Evolutionary conservation across 1,284 basidiomycete species (phyloP).

Genomic region (Fomitopsis schrenkii): DNA sequence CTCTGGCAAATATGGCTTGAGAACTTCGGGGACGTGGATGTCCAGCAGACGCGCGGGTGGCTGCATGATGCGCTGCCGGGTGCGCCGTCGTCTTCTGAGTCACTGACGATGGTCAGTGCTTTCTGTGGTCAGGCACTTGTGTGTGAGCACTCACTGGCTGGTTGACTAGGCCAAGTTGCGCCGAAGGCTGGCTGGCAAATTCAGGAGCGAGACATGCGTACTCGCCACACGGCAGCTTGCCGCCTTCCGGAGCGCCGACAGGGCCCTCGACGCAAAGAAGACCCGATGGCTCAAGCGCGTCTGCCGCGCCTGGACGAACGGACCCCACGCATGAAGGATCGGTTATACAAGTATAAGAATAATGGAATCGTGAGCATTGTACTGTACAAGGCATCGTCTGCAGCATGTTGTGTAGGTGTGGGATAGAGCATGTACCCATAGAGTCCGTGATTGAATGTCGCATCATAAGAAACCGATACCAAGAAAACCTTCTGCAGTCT

Average conservation of each 20-base stretch:
- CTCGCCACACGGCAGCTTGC: conserved; percentile 42
- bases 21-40: conserved; percentile 37
- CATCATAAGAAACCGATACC: not conserved
- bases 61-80: conserved; percentile 7
- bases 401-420: not conserved
- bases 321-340: not conserved
- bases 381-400: not conserved
- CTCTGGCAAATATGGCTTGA: conserved; percentile 66
- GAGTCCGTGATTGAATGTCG: not conserved
- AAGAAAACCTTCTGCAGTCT: not conserved
- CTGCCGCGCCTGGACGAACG: conserved; percentile 24
- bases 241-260: conserved; percentile 23
- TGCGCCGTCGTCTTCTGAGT: conserved; percentile 1
- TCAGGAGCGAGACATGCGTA: conserved; percentile 52
- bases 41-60: conserved; percentile 23
- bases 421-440: not conserved
- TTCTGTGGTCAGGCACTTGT: not conserved
- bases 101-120: conserved; percentile 9
- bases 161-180: conserved; percentile 34
- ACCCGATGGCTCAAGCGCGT: conserved; percentile 29
- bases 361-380: not conserved
- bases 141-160: not conserved
- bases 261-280: conserved; percentile 23
- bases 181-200: conserved; percentile 41
- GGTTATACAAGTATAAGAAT: not conserved